phyloP scores from a whole-genome alignment of 441 rosid species.

The Populus hybrid region DNA sequence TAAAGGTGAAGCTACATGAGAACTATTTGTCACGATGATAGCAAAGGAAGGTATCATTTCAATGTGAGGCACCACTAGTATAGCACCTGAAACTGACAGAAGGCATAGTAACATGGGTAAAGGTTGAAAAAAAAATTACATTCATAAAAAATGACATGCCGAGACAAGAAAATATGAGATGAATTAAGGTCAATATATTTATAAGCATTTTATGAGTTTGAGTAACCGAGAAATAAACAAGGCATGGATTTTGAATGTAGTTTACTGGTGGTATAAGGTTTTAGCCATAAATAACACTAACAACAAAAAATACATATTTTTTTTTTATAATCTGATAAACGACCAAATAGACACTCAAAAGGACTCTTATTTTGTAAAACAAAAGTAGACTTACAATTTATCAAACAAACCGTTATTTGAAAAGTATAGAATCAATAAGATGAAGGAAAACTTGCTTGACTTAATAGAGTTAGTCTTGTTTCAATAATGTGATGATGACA shows the following conservation, averaged over 20 bases:
- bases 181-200: not conserved
- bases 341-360: not conserved
- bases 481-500: not conserved
- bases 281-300: too few species aligned
- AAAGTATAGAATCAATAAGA: not conserved
- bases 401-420: not conserved
- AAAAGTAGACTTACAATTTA: not conserved
- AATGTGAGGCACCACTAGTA: not conserved
- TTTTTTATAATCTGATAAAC: too few species aligned
- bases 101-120: not conserved
- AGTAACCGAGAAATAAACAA: not conserved
- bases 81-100: not conserved
- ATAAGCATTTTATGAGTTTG: not conserved
- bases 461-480: not conserved
- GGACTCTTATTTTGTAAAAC: accelerated
- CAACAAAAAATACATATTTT: too few species aligned
- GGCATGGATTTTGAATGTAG: not conserved
- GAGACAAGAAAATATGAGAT: not conserved
- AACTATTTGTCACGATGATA: accelerated
- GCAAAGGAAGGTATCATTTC: not conserved
- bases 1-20: not conserved
- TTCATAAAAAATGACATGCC: not conserved
- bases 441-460: not conserved
- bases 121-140: too few species aligned
- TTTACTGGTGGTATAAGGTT: not conserved